phyloP scores from a whole-genome alignment of 306 rosid genomes.

The Cotoneaster glaucophyllus region DNA sequence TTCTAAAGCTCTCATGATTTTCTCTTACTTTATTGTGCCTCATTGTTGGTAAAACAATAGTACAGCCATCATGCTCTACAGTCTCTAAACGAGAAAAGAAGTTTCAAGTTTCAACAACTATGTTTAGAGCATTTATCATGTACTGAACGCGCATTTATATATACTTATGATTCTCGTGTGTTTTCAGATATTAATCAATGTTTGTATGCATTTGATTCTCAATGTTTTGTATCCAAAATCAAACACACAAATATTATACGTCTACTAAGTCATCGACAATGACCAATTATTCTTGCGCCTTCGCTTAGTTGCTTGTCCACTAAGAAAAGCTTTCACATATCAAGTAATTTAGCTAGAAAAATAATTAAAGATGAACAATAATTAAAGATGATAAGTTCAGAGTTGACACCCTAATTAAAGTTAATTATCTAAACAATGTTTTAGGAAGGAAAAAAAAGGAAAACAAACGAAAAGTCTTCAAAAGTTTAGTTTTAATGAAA shows the following conservation, averaged over 20 bases:
- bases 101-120: neutral
- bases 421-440: neutral
- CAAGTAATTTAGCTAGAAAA: slow-evolving; percentile 7
- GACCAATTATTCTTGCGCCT: slow-evolving; percentile 39
- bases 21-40: slow-evolving; percentile 12
- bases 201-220: no score
- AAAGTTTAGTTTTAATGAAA: no score
- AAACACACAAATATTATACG: neutral
- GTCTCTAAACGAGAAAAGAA: neutral
- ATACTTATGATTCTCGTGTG: no score
- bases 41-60: neutral
- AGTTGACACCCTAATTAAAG: neutral
- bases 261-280: neutral
- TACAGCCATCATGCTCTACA: neutral
- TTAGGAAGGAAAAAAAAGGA: neutral
- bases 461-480: no score
- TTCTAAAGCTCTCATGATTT: slow-evolving; percentile 6
- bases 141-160: neutral
- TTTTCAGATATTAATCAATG: no score
- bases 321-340: slow-evolving; percentile 22
- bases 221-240: neutral
- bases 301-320: slow-evolving; percentile 38
- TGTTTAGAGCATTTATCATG: neutral
- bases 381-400: neutral
- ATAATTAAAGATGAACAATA: neutral